Percentiles rank a stretch among this genome's conserved stretches.
phyloP scores from a whole-genome alignment of 2,329 filamentous ascomycete species.

The Rhinocladiella similis region DNA sequence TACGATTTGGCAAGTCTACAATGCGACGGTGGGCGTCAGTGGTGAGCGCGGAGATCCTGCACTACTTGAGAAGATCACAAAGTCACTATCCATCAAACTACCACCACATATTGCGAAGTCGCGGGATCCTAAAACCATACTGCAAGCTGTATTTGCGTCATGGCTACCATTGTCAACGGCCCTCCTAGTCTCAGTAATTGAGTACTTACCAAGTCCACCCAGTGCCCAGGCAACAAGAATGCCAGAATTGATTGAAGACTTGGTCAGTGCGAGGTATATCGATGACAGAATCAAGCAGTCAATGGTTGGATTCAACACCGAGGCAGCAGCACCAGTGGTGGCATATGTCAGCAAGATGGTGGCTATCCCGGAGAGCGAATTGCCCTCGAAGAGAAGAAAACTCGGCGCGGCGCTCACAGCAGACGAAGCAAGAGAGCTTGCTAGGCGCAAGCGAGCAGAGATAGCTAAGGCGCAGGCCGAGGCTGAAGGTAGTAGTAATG shows the following conservation, averaged over 20 bases:
- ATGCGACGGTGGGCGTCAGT: slow-evolving; percentile 75
- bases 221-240: slow-evolving; percentile 77
- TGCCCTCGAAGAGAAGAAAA: slow-evolving; percentile 80
- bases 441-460: slow-evolving; percentile 83
- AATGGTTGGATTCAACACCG: slow-evolving; percentile 76
- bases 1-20: slow-evolving; percentile 93
- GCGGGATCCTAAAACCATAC: slow-evolving; percentile 76
- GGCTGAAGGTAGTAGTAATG: slow-evolving; percentile 57
- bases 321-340: slow-evolving; percentile 73
- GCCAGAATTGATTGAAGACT: slow-evolving; percentile 74
- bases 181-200: slow-evolving; percentile 87
- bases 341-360: slow-evolving; percentile 99
- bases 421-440: slow-evolving; percentile 86
- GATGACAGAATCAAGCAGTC: slow-evolving; percentile 71
- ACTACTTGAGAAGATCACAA: slow-evolving; percentile 90
- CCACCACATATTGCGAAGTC: slow-evolving; percentile 82
- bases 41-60: slow-evolving; percentile 79
- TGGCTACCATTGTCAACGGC: slow-evolving; percentile 95
- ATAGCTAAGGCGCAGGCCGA: slow-evolving; percentile 76
- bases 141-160: slow-evolving; percentile 81
- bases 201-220: slow-evolving; percentile 83
- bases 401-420: slow-evolving; percentile 69
- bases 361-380: slow-evolving; percentile 86
- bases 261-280: slow-evolving; percentile 73
- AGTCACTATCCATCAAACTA: slow-evolving; percentile 80